A percentile compares a stretch with the other conserved stretches of the same genome.
Evolutionary conservation across 2,329 filamentous ascomycete genomes (phyloP).

Genomic region (Diplodia mutila): DNA sequence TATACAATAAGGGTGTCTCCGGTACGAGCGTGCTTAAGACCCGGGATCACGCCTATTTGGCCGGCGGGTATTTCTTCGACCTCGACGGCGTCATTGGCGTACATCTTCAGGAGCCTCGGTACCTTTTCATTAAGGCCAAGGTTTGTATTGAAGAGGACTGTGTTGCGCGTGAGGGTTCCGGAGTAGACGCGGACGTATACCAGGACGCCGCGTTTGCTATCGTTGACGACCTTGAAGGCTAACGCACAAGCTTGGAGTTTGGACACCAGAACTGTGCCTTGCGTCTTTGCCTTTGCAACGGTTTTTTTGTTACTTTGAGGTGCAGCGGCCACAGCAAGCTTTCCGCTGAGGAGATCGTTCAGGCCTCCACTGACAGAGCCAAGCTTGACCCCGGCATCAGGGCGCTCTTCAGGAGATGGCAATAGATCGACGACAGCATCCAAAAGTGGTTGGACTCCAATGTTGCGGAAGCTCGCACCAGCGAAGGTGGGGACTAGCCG

Average conservation of each 20-base stretch:
- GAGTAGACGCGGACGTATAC: slow-evolving; percentile 94
- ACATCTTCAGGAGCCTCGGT: slow-evolving; percentile 83
- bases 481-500: slow-evolving; percentile 84
- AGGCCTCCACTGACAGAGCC: slow-evolving; percentile 61
- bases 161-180: slow-evolving; percentile 74
- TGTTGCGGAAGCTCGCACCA: slow-evolving; percentile 89
- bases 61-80: slow-evolving; percentile 79
- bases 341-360: slow-evolving; percentile 48
- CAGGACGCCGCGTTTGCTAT: slow-evolving; percentile 80
- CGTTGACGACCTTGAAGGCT: slow-evolving; percentile 92
- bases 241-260: slow-evolving; percentile 72
- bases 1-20: slow-evolving; percentile 89
- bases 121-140: slow-evolving; percentile 78
- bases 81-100: slow-evolving; percentile 83
- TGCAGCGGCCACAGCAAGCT: slow-evolving; percentile 32
- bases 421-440: slow-evolving; percentile 88
- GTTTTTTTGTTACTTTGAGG: slow-evolving; percentile 27
- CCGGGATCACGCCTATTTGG: slow-evolving; percentile 91
- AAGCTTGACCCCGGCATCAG: slow-evolving; percentile 76
- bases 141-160: slow-evolving; percentile 84
- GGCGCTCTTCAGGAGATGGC: slow-evolving; percentile 78
- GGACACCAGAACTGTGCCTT: slow-evolving; percentile 45
- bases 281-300: slow-evolving; percentile 19
- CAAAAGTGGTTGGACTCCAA: slow-evolving; percentile 88
- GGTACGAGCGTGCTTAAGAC: slow-evolving; percentile 87